These are phyloP conservation scores for Aspergillus cristatus DNA, from an alignment of 495 filamentous ascomycete species.

Conservation along the genomic window DNA sequence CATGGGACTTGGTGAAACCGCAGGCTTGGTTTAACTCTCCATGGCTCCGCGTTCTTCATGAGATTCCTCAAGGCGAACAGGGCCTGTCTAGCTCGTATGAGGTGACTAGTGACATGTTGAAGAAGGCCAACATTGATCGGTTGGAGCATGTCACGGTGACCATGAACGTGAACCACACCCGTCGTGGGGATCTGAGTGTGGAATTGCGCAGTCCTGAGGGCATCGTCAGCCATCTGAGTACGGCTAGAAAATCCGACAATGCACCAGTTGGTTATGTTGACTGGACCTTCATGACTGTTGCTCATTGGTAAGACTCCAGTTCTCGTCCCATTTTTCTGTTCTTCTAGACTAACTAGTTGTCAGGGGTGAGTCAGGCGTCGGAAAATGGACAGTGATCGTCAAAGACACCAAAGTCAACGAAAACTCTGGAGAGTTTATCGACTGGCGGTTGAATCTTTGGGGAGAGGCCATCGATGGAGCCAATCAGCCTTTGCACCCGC, in stretches of 20 bases:
- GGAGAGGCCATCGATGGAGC: constrained; percentile 72
- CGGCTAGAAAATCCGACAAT: constrained; percentile 56
- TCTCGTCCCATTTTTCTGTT: not conserved
- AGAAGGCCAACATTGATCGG: constrained; percentile 71
- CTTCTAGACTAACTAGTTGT: constrained; percentile 7
- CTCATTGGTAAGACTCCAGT: constrained; percentile 65
- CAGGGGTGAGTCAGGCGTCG: constrained; percentile 83
- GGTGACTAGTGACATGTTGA: constrained; percentile 66
- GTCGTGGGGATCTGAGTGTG: constrained; percentile 85
- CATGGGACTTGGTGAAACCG: constrained; percentile 85
- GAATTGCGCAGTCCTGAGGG: constrained; percentile 81
- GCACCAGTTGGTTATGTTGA: constrained; percentile 68
- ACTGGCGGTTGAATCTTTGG: constrained; percentile 94
- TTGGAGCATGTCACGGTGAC: constrained; percentile 94
- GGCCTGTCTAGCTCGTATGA: constrained; percentile 71
- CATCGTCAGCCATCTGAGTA: constrained; percentile 74
- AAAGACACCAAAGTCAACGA: constrained; percentile 79
- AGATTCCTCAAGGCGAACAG: constrained; percentile 76
- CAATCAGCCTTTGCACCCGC: constrained; percentile 61
- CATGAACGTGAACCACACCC: constrained; percentile 85
- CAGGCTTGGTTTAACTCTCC: constrained; percentile 92
- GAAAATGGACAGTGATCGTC: constrained; percentile 83
- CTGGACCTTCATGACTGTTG: constrained; percentile 98
- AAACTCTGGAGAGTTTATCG: constrained; percentile 64
- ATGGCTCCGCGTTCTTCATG: constrained; percentile 80